Evolutionary conservation across 2,329 filamentous ascomycete species (phyloP), one percentile per base, ranked within the genome.

Genomic region (Ascochyta pisi): DNA sequence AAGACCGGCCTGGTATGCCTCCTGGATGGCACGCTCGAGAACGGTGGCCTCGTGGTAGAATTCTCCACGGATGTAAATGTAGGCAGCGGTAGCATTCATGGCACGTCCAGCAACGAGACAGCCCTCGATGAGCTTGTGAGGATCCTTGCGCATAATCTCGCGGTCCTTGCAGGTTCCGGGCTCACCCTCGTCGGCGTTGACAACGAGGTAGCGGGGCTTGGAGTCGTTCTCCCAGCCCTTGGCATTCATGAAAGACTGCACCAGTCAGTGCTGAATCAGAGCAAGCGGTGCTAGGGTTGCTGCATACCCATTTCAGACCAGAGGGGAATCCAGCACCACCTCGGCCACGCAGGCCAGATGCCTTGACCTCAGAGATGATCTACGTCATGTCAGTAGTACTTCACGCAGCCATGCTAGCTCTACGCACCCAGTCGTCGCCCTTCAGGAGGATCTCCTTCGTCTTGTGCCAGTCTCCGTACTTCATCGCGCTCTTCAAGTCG

Each of bases 101-200:
- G 95, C 93, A 75, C 95, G 90, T 48, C 95, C 95, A 66, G 95
- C 92, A 44, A 99, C 89, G 63, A 99, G 84, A 79, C 95, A 99
- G 76, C 95, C 95, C 82, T 99, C 95, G 74, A 99, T 84, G 64
- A 99, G 90, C 85, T 99, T 99, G 84, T 99, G 95, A 61, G 95
- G 95, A 77, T 99, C 95, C 82, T 99, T 99, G 80, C 95, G 92
- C 95, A 99, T 99, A 68, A 99, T 99, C 79, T 99, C 95, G 75
- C 95, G 89, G 79, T 99, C 95, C 83, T 99, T 99, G 88, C 95
- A 99, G 50, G 95, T 99, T 78, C 95, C 95, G 27, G 95, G 95
- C 81, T 99, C 95, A 73, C 95, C 95, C 82, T 99, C 95, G 77
- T 99, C 95, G 66, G 95, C 95, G 74, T 99, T 99, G 82, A 99